A percentile compares a stretch with the other conserved stretches of the same genome.
These are phyloP conservation scores for Mrakia gelida DNA, from an alignment of 768 basidiomycete genomes.

Conservation along the genomic window DNA sequence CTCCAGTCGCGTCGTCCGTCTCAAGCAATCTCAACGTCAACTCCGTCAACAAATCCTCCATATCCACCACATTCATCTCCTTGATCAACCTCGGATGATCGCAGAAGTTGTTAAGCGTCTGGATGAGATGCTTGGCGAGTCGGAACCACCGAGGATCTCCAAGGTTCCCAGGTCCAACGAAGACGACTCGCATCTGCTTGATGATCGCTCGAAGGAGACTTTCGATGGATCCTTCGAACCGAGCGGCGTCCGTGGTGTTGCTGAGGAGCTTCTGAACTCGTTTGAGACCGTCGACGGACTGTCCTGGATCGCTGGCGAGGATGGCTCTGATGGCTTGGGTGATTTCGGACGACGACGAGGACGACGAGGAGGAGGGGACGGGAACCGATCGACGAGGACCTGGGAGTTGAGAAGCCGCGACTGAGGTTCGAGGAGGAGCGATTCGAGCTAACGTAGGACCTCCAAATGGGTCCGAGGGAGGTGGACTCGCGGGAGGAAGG, in stretches of 20 bases:
- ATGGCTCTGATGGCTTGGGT: constrained; percentile 66
- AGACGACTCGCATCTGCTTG: constrained; percentile 28
- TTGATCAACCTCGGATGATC: constrained; percentile 84
- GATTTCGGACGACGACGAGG: background rate
- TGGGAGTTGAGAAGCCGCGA: background rate
- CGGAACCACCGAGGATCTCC: constrained; percentile 50
- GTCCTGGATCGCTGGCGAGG: constrained; percentile 74
- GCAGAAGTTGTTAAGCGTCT: constrained; percentile 90
- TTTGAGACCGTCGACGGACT: constrained; percentile 90
- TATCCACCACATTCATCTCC: constrained; percentile 74
- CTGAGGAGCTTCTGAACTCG: constrained; percentile 81
- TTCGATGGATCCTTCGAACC: constrained; percentile 64
- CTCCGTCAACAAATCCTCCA: constrained; percentile 85
- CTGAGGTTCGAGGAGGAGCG: constrained; percentile 4
- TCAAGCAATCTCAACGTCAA: constrained; percentile 84
- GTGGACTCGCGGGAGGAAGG: background rate
- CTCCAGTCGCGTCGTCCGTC: constrained; percentile 63
- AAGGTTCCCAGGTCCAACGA: constrained; percentile 7
- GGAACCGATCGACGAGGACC: background rate
- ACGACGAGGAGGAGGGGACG: background rate
- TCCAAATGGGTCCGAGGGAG: background rate
- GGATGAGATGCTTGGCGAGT: constrained; percentile 93
- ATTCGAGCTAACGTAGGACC: background rate
- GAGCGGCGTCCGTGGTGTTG: constrained; percentile 60
- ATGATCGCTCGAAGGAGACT: constrained; percentile 86